These are phyloP conservation scores for Vickermania spadyakhi DNA, from an alignment of 208 protist species.

Conservation along the genomic window DNA sequence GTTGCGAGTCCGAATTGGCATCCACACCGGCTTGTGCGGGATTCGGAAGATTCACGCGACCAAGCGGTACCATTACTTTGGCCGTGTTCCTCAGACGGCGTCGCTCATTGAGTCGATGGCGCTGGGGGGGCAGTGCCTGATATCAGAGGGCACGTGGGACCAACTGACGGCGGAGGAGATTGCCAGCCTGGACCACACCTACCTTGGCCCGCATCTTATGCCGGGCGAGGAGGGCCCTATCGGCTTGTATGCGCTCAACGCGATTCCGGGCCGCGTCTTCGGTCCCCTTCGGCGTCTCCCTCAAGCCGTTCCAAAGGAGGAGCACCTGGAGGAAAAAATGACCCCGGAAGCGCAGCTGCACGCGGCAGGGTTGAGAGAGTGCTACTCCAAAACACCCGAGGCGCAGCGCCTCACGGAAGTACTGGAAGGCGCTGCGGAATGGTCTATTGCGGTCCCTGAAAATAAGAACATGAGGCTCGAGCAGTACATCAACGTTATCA, in stretches of 20 bases:
- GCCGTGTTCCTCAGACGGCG: neutral
- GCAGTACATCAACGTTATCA: neutral
- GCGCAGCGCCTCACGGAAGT: neutral
- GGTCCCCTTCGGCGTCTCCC: neutral
- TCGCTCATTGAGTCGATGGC: neutral
- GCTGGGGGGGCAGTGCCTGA: neutral
- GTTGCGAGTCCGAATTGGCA: neutral
- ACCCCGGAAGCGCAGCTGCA: neutral
- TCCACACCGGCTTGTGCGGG: neutral
- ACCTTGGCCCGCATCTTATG: neutral
- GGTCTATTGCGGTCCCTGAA: neutral
- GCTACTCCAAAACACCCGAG: neutral
- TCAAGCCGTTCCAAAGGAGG: neutral
- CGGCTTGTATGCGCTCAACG: neutral
- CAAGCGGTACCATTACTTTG: neutral
- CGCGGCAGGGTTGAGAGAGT: neutral
- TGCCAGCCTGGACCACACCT: neutral
- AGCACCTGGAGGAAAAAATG: neutral
- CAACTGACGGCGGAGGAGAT: neutral
- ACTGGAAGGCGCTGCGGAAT: neutral
- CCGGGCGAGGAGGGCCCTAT: neutral
- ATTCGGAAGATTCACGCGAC: neutral
- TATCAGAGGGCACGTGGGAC: neutral
- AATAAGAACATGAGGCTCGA: neutral
- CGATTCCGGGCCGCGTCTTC: neutral